Conservation (phyloP, 1,139 yeast species). For the Taphrina communis region DNA sequence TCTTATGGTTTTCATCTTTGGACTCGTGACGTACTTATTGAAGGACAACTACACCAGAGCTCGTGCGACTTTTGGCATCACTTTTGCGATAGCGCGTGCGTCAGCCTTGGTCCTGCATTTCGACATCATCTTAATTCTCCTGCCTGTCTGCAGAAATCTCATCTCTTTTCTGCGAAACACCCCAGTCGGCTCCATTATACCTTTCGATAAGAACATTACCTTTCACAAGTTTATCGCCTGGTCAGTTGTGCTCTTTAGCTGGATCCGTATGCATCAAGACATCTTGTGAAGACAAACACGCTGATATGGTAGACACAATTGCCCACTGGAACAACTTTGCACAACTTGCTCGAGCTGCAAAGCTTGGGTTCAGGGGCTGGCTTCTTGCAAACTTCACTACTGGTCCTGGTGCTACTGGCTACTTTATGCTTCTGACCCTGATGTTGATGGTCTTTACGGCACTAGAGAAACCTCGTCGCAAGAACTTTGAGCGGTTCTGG, state of each 20-base stretch:
- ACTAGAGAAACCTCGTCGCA: conserved; percentile 29
- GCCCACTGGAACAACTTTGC: conserved; percentile 40
- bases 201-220: conserved; percentile 38
- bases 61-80: conserved; percentile 21
- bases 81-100: conserved; percentile 37
- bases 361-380: conserved; percentile 35
- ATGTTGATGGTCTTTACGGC: conserved; percentile 35
- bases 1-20: conserved; percentile 36
- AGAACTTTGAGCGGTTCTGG: conserved; percentile 40
- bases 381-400: conserved; percentile 31
- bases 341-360: conserved; percentile 7
- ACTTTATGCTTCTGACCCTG: conserved; percentile 32
- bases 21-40: conserved; percentile 11
- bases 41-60: conserved; percentile 28
- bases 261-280: conserved; percentile 25
- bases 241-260: conserved; percentile 38
- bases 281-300: not conserved
- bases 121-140: conserved; percentile 35
- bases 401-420: conserved; percentile 39
- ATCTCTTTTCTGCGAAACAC: conserved; percentile 36
- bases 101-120: conserved; percentile 37
- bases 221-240: conserved; percentile 40
- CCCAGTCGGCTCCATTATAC: conserved; percentile 34
- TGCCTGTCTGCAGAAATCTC: conserved; percentile 40
- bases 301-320: conserved; percentile 15